Percentiles rank a stretch among this genome's conserved stretches.
Conservation (phyloP, 176 grass and related monocot genomes). For the Aegilops sharonensis region DNA sequence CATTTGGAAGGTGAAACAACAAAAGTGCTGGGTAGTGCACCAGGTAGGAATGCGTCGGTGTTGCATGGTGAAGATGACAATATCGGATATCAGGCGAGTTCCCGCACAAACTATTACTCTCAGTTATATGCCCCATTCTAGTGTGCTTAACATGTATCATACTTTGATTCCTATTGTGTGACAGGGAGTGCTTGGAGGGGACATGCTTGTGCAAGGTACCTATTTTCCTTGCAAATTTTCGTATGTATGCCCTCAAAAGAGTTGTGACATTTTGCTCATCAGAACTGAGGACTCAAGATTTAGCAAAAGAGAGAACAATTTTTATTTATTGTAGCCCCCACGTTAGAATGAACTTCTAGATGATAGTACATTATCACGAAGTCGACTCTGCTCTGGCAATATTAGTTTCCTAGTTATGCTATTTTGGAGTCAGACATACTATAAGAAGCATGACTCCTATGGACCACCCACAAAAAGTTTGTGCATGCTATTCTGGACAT, state of each 20-base stretch:
- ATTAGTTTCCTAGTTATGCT: background rate
- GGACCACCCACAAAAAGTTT: background rate
- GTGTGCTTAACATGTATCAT: conserved; percentile 19
- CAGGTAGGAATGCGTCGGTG: conserved; percentile 15
- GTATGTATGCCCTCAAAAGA: conserved; percentile 12
- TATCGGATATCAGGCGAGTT: conserved; percentile 40
- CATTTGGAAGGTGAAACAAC: conserved; percentile 19
- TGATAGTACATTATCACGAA: background rate
- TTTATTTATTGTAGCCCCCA: background rate
- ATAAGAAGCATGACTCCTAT: background rate
- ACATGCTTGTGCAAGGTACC: conserved; percentile 41
- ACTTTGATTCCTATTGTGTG: conserved; percentile 26
- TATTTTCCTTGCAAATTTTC: conserved; percentile 16
- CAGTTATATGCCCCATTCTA: conserved; percentile 1
- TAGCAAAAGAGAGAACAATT: conserved; percentile 5
- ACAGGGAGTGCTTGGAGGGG: conserved; percentile 33
- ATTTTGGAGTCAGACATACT: background rate
- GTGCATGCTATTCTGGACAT: background rate
- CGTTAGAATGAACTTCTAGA: background rate
- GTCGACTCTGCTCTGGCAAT: background rate
- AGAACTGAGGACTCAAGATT: background rate
- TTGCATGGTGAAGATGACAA: conserved; percentile 29
- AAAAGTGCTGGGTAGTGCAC: conserved; percentile 16
- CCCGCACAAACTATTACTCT: conserved; percentile 11
- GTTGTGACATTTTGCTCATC: conserved; percentile 11